These are phyloP conservation scores for Gillenia trifoliata DNA, from an alignment of 306 rosid genomes.

Conservation along the genomic window DNA sequence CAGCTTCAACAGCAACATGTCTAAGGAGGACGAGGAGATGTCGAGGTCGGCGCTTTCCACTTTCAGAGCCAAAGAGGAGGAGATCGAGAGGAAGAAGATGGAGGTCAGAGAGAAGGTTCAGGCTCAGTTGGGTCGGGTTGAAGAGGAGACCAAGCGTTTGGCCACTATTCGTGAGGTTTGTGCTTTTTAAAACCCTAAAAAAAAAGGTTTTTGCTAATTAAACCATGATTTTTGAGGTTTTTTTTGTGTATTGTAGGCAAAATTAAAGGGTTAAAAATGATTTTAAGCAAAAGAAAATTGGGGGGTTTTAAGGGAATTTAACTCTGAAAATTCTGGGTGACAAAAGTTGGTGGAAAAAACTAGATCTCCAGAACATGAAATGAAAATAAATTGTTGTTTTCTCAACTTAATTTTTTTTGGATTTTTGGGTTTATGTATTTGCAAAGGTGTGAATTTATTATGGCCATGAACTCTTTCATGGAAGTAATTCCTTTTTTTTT, in stretches of 20 bases:
- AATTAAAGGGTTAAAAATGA: neutral
- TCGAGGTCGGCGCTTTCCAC: constrained; percentile 90
- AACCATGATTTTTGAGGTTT: neutral
- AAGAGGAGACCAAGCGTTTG: constrained; percentile 94
- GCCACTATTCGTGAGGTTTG: constrained; percentile 82
- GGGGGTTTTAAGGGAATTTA: neutral
- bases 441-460: neutral
- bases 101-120: constrained; percentile 92
- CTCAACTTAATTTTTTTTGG: neutral
- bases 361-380: neutral
- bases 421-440: neutral
- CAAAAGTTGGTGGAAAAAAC: neutral
- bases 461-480: neutral
- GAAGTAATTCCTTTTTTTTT: neutral
- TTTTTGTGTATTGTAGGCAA: neutral
- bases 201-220: neutral
- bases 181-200: neutral
- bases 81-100: constrained; percentile 92
- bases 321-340: neutral
- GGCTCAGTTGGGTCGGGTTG: constrained; percentile 83
- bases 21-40: constrained; percentile 95
- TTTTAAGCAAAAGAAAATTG: neutral
- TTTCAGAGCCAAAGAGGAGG: constrained; percentile 90
- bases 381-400: neutral
- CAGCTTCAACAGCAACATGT: constrained; percentile 89